Conservation (phyloP, 352 stramenopile genomes). For the Globisporangium paroecandrum region DNA sequence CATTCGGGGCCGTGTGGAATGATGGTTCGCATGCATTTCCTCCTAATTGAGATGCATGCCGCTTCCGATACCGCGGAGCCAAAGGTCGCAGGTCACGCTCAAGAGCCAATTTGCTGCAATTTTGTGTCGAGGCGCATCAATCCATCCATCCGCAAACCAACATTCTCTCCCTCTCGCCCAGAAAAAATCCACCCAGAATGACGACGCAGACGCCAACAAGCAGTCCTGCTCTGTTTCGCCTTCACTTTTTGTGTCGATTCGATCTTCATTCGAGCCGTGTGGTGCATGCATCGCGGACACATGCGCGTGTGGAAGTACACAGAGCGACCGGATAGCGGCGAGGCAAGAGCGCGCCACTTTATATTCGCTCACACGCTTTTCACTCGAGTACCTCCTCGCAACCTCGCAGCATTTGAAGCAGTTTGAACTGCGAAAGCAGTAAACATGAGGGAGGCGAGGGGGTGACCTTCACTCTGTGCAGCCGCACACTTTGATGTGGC, state of each 20-base stretch:
- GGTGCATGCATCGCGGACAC: too few relatives aligned
- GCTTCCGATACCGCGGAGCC: background rate
- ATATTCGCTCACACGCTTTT: too few relatives aligned
- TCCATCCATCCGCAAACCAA: background rate
- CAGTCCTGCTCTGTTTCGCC: background rate
- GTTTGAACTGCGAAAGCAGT: too few relatives aligned
- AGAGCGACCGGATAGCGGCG: too few relatives aligned
- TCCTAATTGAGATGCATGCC: background rate
- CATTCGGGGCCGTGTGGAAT: background rate
- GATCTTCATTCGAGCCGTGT: background rate
- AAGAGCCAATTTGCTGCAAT: too few relatives aligned
- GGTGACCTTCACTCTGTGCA: constrained; percentile 14
- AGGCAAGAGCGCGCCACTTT: too few relatives aligned
- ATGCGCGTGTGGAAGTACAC: too few relatives aligned
- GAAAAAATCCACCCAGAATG: constrained; percentile 7
- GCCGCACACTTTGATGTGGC: background rate
- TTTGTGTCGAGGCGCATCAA: too few relatives aligned
- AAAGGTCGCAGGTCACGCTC: background rate
- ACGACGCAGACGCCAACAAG: background rate
- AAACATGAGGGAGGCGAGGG: too few relatives aligned
- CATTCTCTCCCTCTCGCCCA: background rate
- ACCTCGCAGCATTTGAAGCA: too few relatives aligned
- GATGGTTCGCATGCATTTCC: constrained; percentile 7
- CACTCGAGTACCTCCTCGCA: too few relatives aligned
- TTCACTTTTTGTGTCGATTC: background rate